phyloP scores from a whole-genome alignment of 1,284 basidiomycete genomes.

The Boletus smithii region DNA sequence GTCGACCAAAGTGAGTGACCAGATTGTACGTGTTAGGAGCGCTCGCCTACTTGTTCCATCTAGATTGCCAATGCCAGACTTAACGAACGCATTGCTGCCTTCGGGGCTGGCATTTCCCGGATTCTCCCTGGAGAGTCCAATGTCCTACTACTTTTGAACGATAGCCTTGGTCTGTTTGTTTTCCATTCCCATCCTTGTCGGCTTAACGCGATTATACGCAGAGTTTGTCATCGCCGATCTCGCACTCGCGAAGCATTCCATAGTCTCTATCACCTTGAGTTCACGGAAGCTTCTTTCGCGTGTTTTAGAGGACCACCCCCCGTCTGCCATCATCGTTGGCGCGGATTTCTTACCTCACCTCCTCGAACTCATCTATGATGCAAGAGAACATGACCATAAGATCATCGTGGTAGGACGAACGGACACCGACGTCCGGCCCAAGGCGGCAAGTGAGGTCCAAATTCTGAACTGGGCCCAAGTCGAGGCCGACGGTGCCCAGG shows the following conservation, averaged over 20 bases:
- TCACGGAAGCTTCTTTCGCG: slow-evolving; percentile 54
- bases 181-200: neutral
- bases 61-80: slow-evolving; percentile 70
- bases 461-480: slow-evolving; percentile 62
- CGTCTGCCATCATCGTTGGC: slow-evolving; percentile 66
- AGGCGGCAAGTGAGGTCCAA: slow-evolving; percentile 47
- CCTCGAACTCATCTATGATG: slow-evolving; percentile 65
- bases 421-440: slow-evolving; percentile 39
- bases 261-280: slow-evolving; percentile 66
- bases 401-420: slow-evolving; percentile 67
- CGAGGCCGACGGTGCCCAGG: slow-evolving; percentile 56
- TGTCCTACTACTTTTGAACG: slow-evolving; percentile 70
- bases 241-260: slow-evolving; percentile 66
- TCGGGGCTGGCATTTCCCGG: slow-evolving; percentile 66
- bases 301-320: slow-evolving; percentile 61
- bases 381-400: slow-evolving; percentile 49
- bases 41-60: neutral
- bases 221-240: slow-evolving; percentile 76
- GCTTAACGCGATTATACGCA: slow-evolving; percentile 30
- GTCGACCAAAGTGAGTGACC: slow-evolving; percentile 59
- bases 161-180: slow-evolving; percentile 56
- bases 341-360: slow-evolving; percentile 59
- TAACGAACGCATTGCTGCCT: slow-evolving; percentile 60
- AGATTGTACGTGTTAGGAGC: neutral
- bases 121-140: slow-evolving; percentile 61